Percentiles rank a stretch among this genome's conserved stretches.
Conservation (phyloP, 306 rosid species). For the Lathyrus sativus region DNA sequence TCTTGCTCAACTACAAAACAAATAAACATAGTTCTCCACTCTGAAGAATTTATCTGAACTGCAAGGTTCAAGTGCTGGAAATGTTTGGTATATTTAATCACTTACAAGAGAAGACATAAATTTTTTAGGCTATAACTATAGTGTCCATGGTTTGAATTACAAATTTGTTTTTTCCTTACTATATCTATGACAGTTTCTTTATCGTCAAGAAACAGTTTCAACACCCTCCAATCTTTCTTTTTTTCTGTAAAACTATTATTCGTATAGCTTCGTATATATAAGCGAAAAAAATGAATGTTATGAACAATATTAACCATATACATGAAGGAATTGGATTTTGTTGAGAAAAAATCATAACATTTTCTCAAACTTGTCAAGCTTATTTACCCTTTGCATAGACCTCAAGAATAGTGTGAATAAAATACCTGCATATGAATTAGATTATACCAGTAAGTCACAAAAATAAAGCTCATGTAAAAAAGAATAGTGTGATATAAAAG, state of each 20-base stretch:
- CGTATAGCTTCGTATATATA: constrained; percentile 32
- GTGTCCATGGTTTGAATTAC: background rate
- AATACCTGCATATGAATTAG: constrained; percentile 58
- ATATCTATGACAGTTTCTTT: background rate
- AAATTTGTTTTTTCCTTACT: background rate
- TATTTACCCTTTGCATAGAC: constrained; percentile 73
- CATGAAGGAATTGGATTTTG: constrained; percentile 33
- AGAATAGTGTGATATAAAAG: constrained; percentile 12
- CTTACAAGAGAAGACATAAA: background rate
- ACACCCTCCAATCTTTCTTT: background rate
- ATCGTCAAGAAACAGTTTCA: constrained; percentile 23
- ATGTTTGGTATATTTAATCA: constrained; percentile 3
- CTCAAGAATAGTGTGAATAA: constrained; percentile 58
- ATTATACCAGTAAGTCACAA: constrained; percentile 15
- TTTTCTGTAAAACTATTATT: constrained; percentile 3
- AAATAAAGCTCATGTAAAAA: background rate
- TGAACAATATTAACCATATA: constrained; percentile 17
- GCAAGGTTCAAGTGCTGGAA: background rate
- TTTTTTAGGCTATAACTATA: background rate
- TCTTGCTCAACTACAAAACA: too few species aligned
- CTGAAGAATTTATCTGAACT: background rate
- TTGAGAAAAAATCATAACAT: constrained; percentile 52
- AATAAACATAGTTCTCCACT: background rate
- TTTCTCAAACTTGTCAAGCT: constrained; percentile 77
- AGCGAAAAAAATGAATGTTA: constrained; percentile 20